Evolutionary conservation across 1,139 yeast genomes (phyloP).

Genomic region (Eremothecium gossypii): DNA sequence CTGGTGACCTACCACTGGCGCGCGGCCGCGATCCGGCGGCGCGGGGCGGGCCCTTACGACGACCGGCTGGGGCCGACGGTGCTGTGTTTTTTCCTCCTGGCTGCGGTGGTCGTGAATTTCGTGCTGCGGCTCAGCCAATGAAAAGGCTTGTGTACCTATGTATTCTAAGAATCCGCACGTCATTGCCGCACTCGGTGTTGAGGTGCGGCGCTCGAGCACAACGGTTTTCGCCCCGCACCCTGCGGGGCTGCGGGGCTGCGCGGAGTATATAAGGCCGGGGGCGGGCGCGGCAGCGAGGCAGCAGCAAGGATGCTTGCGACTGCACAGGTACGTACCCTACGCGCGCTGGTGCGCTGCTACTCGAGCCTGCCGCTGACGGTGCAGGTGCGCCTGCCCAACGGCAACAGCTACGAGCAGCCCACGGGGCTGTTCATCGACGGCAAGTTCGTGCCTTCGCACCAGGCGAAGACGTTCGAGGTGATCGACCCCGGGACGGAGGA

Average conservation of each 20-base stretch:
- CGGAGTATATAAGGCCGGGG: too few species aligned
- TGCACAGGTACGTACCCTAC: conserved; percentile 5
- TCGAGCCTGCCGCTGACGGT: conserved; percentile 37
- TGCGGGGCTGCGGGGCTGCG: too few species aligned
- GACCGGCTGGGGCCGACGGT: conserved; percentile 99
- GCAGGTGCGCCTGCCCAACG: conserved; percentile 45
- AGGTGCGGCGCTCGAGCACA: too few species aligned
- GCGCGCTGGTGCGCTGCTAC: conserved; percentile 13
- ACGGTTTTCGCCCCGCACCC: too few species aligned
- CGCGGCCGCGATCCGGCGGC: conserved; percentile 93
- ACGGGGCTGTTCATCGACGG: conserved; percentile 44
- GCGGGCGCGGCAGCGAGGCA: too few species aligned
- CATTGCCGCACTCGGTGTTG: too few species aligned
- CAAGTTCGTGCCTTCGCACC: conserved; percentile 36
- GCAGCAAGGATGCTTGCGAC: too few species aligned
- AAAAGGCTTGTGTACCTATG: too few species aligned
- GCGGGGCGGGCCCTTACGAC: conserved; percentile 97
- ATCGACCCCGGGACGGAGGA: conserved; percentile 41
- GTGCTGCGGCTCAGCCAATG: conserved; percentile 58
- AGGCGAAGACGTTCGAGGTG: conserved; percentile 36
- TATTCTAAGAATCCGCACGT: too few species aligned
- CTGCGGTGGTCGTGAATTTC: conserved; percentile 90
- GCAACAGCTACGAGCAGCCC: conserved; percentile 42
- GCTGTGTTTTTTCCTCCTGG: conserved; percentile 84
- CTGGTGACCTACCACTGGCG: conserved; percentile 97